phyloP scores from a whole-genome alignment of 148 eudicot genomes.

The Spergularia marina region DNA sequence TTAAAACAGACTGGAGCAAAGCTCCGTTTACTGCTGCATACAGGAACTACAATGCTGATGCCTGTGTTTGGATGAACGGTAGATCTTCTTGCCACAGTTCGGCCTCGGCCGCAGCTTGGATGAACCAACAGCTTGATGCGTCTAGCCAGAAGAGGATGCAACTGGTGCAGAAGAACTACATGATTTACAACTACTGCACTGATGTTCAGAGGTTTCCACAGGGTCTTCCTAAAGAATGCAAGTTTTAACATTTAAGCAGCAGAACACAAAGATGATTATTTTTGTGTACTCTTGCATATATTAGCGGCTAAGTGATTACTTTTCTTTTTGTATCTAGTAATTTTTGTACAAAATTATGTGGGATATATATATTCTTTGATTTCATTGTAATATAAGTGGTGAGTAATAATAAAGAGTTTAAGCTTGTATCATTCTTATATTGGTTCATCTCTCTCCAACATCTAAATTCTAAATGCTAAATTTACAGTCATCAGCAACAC shows the following conservation, averaged over 20 bases:
- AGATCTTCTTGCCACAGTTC: constrained; percentile 23
- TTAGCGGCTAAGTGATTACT: not conserved
- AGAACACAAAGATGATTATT: not conserved
- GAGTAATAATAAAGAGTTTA: not conserved
- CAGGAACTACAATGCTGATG: constrained; percentile 30
- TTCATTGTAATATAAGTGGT: constrained; percentile 1
- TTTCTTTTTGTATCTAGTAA: not conserved
- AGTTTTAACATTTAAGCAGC: not conserved
- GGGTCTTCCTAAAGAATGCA: constrained; percentile 45
- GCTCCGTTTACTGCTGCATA: constrained; percentile 39
- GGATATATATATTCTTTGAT: not conserved
- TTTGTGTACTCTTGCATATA: not conserved
- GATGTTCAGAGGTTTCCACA: constrained; percentile 43
- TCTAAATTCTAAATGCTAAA: too few relatives aligned
- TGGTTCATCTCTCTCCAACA: not conserved
- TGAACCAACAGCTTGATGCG: constrained; percentile 37
- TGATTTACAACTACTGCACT: constrained; percentile 49
- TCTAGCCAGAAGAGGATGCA: constrained; percentile 34
- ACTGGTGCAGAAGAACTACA: constrained; percentile 39
- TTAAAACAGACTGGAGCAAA: constrained; percentile 38
- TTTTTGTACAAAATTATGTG: not conserved
- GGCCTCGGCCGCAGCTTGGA: constrained; percentile 24
- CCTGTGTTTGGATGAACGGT: constrained; percentile 32
- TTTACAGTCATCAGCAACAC: too few relatives aligned
- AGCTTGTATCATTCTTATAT: not conserved